These are phyloP conservation scores for Trichophaea hybrida DNA, from an alignment of 2,329 filamentous ascomycete species.

Conservation along the genomic window DNA sequence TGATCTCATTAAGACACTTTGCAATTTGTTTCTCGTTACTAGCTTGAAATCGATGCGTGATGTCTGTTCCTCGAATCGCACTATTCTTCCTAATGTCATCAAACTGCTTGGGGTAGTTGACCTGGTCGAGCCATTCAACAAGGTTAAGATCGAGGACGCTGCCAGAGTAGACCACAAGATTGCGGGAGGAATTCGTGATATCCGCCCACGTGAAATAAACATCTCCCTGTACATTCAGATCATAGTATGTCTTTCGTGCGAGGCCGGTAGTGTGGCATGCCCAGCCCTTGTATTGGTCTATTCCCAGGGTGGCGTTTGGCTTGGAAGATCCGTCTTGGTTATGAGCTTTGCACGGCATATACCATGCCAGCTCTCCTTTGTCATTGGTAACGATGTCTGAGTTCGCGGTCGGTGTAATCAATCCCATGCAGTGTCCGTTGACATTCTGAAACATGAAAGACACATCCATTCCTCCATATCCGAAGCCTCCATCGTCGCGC, in stretches of 20 bases:
- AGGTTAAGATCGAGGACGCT: slow-evolving; percentile 83
- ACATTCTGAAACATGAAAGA: slow-evolving; percentile 98
- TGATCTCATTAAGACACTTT: slow-evolving; percentile 79
- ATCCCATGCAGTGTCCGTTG: slow-evolving; percentile 84
- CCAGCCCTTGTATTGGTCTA: slow-evolving; percentile 56
- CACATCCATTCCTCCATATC: slow-evolving; percentile 76
- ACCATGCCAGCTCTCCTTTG: slow-evolving; percentile 73
- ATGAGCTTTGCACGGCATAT: slow-evolving; percentile 83
- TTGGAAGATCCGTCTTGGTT: slow-evolving; percentile 80
- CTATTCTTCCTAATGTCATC: slow-evolving; percentile 60
- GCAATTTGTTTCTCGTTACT: slow-evolving; percentile 65
- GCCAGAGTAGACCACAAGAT: slow-evolving; percentile 86
- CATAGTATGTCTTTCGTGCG: slow-evolving; percentile 54
- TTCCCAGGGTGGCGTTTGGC: slow-evolving; percentile 60
- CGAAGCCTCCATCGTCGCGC: slow-evolving; percentile 43
- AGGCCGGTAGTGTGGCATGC: slow-evolving; percentile 65
- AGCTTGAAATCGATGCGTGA: slow-evolving; percentile 75
- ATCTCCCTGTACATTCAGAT: slow-evolving; percentile 55
- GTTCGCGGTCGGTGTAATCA: slow-evolving; percentile 57
- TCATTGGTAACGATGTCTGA: slow-evolving; percentile 69
- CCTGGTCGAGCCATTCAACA: slow-evolving; percentile 84
- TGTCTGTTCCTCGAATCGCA: slow-evolving; percentile 65
- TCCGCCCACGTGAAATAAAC: slow-evolving; percentile 97
- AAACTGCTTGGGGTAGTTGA: slow-evolving; percentile 61
- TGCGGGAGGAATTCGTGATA: slow-evolving; percentile 73